These are phyloP conservation scores for Plasmopara halstedii DNA, from an alignment of 352 stramenopile species.

Conservation along the genomic window DNA sequence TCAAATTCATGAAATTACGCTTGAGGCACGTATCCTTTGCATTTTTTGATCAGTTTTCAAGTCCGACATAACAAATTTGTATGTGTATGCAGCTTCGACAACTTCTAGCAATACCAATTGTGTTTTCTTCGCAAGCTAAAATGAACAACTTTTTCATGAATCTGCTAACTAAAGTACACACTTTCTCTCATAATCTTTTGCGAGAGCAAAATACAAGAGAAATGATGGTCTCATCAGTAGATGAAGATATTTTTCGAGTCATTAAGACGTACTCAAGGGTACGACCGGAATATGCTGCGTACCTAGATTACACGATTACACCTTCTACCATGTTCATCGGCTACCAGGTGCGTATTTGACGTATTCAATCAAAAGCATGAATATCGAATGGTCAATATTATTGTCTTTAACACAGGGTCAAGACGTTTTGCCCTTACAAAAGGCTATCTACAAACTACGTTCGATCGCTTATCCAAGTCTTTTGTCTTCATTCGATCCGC, in stretches of 20 bases:
- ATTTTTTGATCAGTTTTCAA: background rate
- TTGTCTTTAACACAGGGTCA: conserved; percentile 15
- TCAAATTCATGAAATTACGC: conserved; percentile 22
- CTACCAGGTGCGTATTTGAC: conserved; percentile 32
- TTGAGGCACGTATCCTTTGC: conserved; percentile 19
- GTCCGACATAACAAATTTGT: background rate
- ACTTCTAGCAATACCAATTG: conserved; percentile 20
- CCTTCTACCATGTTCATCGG: conserved; percentile 59
- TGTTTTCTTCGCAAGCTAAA: conserved; percentile 23
- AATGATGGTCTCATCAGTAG: conserved; percentile 14
- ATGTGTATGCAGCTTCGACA: conserved; percentile 14
- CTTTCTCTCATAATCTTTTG: background rate
- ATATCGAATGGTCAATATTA: background rate
- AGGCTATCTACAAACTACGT: conserved; percentile 25
- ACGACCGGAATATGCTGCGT: conserved; percentile 28
- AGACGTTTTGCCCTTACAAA: conserved; percentile 28
- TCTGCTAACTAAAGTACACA: conserved; percentile 4
- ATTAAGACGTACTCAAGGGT: background rate
- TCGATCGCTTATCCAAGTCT: conserved; percentile 29
- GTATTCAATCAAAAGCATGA: background rate
- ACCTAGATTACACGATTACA: conserved; percentile 55
- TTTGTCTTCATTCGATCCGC: conserved; percentile 8
- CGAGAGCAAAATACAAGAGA: conserved; percentile 5
- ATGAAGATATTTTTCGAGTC: no score
- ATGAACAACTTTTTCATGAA: conserved; percentile 15